A percentile compares a stretch with the other conserved stretches of the same genome.
These are phyloP conservation scores for Thalia dealbata DNA, from an alignment of 176 grass and related monocot genomes.

Conservation along the genomic window DNA sequence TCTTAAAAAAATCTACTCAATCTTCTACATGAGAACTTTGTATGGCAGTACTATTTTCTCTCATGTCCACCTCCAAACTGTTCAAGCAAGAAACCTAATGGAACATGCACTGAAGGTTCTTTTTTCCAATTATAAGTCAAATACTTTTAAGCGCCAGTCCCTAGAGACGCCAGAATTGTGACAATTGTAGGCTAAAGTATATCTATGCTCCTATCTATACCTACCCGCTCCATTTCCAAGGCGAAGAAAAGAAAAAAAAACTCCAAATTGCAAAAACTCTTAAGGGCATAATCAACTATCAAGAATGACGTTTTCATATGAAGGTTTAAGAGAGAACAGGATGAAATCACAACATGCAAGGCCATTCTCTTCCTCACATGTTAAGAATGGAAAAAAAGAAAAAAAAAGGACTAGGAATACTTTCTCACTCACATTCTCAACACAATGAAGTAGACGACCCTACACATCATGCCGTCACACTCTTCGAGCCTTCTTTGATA, in stretches of 20 bases:
- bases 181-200: neutral
- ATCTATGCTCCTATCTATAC: neutral
- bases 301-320: neutral
- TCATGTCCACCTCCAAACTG: neutral
- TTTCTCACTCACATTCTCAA: neutral
- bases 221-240: neutral
- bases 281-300: neutral
- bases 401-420: neutral
- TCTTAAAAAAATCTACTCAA: neutral
- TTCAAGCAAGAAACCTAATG: neutral
- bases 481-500: neutral
- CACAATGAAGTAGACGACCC: neutral
- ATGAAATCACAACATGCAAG: conserved; percentile 6
- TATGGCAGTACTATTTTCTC: neutral
- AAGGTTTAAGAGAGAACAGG: neutral
- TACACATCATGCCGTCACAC: neutral
- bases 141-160: neutral
- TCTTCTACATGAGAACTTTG: neutral
- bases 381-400: neutral
- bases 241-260: neutral
- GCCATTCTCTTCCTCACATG: neutral
- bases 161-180: neutral
- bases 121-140: neutral
- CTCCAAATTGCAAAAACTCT: neutral
- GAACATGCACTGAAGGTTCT: neutral